These are phyloP conservation scores for Talaromyces proteolyticus DNA, from an alignment of 495 filamentous ascomycete species.

Conservation along the genomic window DNA sequence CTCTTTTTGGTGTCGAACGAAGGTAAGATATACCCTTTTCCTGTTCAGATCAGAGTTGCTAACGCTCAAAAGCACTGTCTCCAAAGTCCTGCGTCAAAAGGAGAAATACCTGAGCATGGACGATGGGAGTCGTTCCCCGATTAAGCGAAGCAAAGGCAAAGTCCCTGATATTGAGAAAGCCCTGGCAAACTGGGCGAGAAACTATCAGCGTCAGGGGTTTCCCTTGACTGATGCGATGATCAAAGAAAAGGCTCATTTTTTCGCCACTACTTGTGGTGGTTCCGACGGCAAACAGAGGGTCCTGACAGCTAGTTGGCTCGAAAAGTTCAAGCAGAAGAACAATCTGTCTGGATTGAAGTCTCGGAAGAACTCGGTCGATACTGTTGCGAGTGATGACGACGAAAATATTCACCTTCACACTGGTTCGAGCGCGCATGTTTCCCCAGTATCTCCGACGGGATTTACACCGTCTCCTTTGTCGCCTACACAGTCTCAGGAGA, in stretches of 20 bases:
- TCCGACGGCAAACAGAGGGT: slow-evolving; percentile 73
- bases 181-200: slow-evolving; percentile 82
- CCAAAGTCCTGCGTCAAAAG: slow-evolving; percentile 93
- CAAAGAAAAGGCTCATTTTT: slow-evolving; percentile 80
- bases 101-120: slow-evolving; percentile 93
- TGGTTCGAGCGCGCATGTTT: slow-evolving; percentile 49
- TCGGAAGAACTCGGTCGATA: slow-evolving; percentile 62
- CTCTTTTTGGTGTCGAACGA: slow-evolving; percentile 94
- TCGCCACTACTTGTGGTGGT: slow-evolving; percentile 70
- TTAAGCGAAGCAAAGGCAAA: slow-evolving; percentile 85
- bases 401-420: slow-evolving; percentile 21
- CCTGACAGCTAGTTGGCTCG: slow-evolving; percentile 75
- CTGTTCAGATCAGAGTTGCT: neutral
- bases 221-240: slow-evolving; percentile 77
- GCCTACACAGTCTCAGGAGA: slow-evolving; percentile 63
- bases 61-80: slow-evolving; percentile 72
- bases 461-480: slow-evolving; percentile 60
- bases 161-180: slow-evolving; percentile 94
- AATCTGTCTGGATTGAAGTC: slow-evolving; percentile 61
- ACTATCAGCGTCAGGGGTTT: slow-evolving; percentile 71
- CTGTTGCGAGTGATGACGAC: slow-evolving; percentile 45
- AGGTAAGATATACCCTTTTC: slow-evolving; percentile 56
- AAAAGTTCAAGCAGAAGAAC: slow-evolving; percentile 96
- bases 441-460: slow-evolving; percentile 63
- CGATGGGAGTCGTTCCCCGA: slow-evolving; percentile 79